These are phyloP conservation scores for Chernovozyma sophiae-reginae DNA, from an alignment of 1,139 yeast genomes.

Conservation along the genomic window DNA sequence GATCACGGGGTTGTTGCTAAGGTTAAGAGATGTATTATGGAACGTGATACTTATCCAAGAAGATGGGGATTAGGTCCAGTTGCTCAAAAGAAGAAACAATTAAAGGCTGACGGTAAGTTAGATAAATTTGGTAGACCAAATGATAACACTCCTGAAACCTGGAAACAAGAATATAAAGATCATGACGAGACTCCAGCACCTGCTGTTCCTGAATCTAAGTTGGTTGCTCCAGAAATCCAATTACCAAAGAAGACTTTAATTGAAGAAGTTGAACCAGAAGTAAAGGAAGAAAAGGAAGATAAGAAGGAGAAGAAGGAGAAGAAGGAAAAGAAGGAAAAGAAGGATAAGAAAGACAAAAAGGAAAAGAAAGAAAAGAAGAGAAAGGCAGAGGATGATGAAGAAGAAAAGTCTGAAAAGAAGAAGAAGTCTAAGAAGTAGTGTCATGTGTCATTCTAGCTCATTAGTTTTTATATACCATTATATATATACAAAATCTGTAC, in stretches of 20 bases:
- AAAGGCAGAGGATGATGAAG: constrained; percentile 34
- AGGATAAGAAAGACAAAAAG: constrained; percentile 58
- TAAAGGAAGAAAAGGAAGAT: constrained; percentile 61
- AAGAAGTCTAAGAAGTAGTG: too few relatives aligned
- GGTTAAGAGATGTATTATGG: constrained; percentile 99
- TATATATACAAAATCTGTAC: constrained; percentile 12
- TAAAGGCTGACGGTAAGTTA: constrained; percentile 95
- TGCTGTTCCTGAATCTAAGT: constrained; percentile 44
- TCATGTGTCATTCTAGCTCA: not conserved
- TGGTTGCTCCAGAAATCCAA: constrained; percentile 49
- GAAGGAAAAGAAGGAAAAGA: constrained; percentile 33
- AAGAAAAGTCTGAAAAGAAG: constrained; percentile 41
- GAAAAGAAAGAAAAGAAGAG: constrained; percentile 44
- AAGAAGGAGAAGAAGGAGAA: constrained; percentile 53
- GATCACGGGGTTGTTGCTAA: constrained; percentile 99
- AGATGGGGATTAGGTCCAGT: constrained; percentile 99
- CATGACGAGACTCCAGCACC: constrained; percentile 65
- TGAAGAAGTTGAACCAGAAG: constrained; percentile 36
- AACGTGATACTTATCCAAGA: constrained; percentile 98
- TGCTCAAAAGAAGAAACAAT: constrained; percentile 97
- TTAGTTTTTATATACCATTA: constrained; percentile 5
- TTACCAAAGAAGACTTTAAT: constrained; percentile 47
- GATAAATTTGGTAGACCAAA: constrained; percentile 93
- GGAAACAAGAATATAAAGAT: constrained; percentile 87
- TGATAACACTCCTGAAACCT: constrained; percentile 87